Evolutionary conservation across 805 yeast genomes (phyloP).

Genomic region (Dipodascus geniculatus): DNA sequence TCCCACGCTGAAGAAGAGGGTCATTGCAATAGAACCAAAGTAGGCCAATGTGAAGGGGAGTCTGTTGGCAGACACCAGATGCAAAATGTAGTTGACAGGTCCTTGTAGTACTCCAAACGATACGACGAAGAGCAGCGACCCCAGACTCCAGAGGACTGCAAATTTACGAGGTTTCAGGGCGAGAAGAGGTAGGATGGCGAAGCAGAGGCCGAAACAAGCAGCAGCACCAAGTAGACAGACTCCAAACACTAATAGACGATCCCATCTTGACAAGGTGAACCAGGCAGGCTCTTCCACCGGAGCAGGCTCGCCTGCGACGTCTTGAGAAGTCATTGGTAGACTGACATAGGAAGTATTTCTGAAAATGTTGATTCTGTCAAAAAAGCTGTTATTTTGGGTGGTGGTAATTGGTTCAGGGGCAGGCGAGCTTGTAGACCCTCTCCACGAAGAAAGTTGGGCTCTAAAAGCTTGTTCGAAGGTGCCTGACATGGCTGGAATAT

Average conservation of each 20-base stretch:
- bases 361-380: conserved; percentile 22
- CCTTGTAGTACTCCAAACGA: conserved; percentile 92
- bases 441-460: conserved; percentile 25
- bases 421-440: conserved; percentile 14
- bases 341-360: conserved; percentile 11
- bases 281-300: conserved; percentile 29
- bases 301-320: conserved; percentile 12
- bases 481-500: conserved; percentile 6
- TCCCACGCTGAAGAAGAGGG: conserved; percentile 67
- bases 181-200: conserved; percentile 77
- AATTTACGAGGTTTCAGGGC: conserved; percentile 86
- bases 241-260: conserved; percentile 64
- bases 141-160: conserved; percentile 78
- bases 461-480: conserved; percentile 21
- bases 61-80: conserved; percentile 63
- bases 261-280: conserved; percentile 51
- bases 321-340: conserved; percentile 15
- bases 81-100: conserved; percentile 66
- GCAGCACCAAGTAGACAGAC: conserved; percentile 65
- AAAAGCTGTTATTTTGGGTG: conserved; percentile 11
- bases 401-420: conserved; percentile 8
- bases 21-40: conserved; percentile 65
- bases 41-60: conserved; percentile 71
- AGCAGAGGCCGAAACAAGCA: conserved; percentile 73
- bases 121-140: conserved; percentile 72